These are phyloP conservation scores for Cutaneotrichosporon mucoides DNA, from an alignment of 1,284 basidiomycete species.

Conservation along the genomic window DNA sequence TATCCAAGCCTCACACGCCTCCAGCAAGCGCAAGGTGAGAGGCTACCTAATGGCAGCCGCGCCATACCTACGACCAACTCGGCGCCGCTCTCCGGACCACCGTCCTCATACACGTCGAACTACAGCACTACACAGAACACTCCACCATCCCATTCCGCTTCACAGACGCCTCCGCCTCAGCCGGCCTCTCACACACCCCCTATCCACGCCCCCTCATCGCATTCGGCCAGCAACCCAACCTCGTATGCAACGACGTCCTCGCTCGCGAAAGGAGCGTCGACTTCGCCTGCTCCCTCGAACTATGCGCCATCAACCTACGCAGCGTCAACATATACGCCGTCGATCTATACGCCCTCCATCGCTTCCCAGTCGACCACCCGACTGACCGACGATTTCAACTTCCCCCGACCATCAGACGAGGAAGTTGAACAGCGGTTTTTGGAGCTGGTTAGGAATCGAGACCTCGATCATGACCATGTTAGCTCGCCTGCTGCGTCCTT, in stretches of 20 bases:
- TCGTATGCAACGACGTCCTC: neutral
- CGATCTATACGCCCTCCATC: slow-evolving; percentile 3
- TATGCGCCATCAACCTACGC: slow-evolving; percentile 8
- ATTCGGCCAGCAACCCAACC: neutral
- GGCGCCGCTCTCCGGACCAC: neutral
- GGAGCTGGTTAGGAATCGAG: slow-evolving; percentile 64
- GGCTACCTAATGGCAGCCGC: slow-evolving; percentile 2
- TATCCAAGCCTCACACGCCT: slow-evolving; percentile 28
- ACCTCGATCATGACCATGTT: slow-evolving; percentile 49
- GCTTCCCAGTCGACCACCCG: slow-evolving; percentile 14
- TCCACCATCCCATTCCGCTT: neutral
- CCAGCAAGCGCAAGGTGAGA: neutral
- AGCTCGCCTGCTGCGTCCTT: slow-evolving; percentile 29
- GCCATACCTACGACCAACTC: slow-evolving; percentile 1
- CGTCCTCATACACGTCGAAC: neutral
- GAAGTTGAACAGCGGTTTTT: slow-evolving; percentile 75
- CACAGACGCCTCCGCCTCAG: neutral
- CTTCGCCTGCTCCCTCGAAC: neutral
- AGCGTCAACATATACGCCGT: slow-evolving; percentile 6
- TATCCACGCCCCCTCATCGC: neutral
- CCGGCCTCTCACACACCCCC: neutral
- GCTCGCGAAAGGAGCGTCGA: neutral
- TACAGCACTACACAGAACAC: neutral
- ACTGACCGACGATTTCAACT: slow-evolving; percentile 3
- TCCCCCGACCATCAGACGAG: slow-evolving; percentile 61